A percentile compares a stretch with the other conserved stretches of the same genome.
Evolutionary conservation across 2,329 filamentous ascomycete genomes (phyloP).

Genomic region (Aspergillus sp.): DNA sequence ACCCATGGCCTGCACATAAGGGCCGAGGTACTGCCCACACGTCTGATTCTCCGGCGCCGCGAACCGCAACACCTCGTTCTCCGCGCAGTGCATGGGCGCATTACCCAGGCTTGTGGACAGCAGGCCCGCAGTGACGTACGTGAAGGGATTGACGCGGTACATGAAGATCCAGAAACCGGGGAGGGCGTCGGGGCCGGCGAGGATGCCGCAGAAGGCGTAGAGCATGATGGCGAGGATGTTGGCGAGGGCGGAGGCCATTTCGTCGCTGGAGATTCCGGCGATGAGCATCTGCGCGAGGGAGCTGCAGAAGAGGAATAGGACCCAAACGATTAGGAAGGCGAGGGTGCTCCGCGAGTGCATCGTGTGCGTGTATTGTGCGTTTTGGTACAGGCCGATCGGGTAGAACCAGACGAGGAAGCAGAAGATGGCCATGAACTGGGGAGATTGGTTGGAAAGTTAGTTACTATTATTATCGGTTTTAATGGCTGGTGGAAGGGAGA

Average conservation of each 20-base stretch:
- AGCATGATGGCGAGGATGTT: conserved; percentile 5
- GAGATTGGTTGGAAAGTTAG: background rate
- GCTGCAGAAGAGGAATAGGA: conserved; percentile 66
- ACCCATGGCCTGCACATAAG: background rate
- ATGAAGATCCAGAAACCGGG: conserved; percentile 18
- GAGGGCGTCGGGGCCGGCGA: conserved; percentile 8
- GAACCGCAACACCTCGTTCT: conserved; percentile 2
- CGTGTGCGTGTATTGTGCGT: conserved; percentile 30
- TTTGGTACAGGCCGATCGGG: conserved; percentile 46
- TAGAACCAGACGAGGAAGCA: conserved; percentile 67
- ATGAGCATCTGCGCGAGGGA: conserved; percentile 71
- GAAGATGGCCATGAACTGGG: conserved; percentile 53
- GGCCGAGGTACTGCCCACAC: conserved; percentile 3
- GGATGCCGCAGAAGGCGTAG: conserved; percentile 10
- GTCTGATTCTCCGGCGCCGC: conserved; percentile 3
- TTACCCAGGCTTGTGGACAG: background rate
- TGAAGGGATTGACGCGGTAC: conserved; percentile 20
- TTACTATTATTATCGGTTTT: no score
- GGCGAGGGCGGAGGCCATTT: background rate
- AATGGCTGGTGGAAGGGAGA: no score
- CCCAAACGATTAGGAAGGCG: conserved; percentile 61
- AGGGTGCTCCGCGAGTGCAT: conserved; percentile 56
- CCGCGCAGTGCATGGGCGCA: conserved; percentile 1
- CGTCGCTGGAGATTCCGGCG: conserved; percentile 33
- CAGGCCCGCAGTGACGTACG: conserved; percentile 17